Base-by-base conservation (phyloP, 2,329 filamentous ascomycete species). In the Chalaropsis thielavioides region DNA sequence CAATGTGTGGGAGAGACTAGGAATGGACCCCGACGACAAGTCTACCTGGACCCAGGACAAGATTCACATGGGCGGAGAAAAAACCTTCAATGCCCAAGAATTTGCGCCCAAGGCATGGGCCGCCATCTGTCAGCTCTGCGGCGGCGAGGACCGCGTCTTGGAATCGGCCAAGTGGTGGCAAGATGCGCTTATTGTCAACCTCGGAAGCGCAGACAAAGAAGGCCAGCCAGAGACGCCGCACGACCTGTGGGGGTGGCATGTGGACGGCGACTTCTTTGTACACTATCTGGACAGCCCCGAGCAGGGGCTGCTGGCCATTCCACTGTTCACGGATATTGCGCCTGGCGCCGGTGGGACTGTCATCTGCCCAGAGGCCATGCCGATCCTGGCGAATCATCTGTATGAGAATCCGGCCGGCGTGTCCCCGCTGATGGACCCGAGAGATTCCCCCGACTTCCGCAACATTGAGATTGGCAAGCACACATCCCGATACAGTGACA, bases 211-310 rank as follows among this genome's bases (percentile, higher is more conserved):
- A 0, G 78, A 80, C 62, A 75, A 75, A 60, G 80, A 82, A 67
- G 79, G 80, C 4, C 76, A 76, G 61, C 76, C 78, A 8, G 72
- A 79, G 2, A 73, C 77, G 43, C 83, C 83, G 0, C 76, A 79
- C 62, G 77, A 82, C 0, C 74, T 87, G 24, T 70, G 76, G 7
- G 76, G 76, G 24, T 89, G 86, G 85, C 86, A 88, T 72, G 83
- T 87, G 19, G 85, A 88, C 72, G 85, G 86, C 8, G 85, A 89
- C 69, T 88, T 87, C 72, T 89, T 89, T 71, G 78, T 86, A 4
- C 86, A 89, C 74, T 89, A 85, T 69, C 80, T 89, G 43, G 86
- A 89, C 71, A 85, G 81, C 22, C 82, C 82, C 0, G 86, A 89
- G 74, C 86, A 89, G 72, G 86, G 78, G 0, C 74, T 89, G 15